These are phyloP conservation scores for Pichia sp. DNA, from an alignment of 1,139 yeast species.

Conservation along the genomic window DNA sequence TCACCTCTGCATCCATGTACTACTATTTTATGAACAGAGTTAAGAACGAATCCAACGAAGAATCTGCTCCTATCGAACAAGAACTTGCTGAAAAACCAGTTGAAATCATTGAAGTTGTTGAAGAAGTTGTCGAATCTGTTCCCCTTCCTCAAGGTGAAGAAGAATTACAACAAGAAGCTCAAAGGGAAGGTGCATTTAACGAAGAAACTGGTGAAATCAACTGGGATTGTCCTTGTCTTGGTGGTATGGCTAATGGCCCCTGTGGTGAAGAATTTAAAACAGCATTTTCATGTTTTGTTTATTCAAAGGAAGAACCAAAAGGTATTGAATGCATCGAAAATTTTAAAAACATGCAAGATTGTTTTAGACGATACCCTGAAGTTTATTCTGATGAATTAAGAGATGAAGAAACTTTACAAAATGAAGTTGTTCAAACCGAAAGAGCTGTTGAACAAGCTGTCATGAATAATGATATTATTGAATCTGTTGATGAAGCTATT, in stretches of 20 bases:
- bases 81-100: constrained; percentile 9
- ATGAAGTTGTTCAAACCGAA: constrained; percentile 15
- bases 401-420: constrained; percentile 53
- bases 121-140: constrained; percentile 3
- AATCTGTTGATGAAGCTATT: constrained; percentile 19
- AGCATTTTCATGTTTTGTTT: constrained; percentile 93
- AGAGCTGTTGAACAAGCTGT: constrained; percentile 19
- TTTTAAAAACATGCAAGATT: constrained; percentile 86
- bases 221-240: constrained; percentile 99
- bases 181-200: constrained; percentile 57
- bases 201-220: constrained; percentile 98
- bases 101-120: constrained; percentile 14
- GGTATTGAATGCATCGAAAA: constrained; percentile 95
- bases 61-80: neutral
- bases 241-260: constrained; percentile 99
- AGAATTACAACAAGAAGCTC: constrained; percentile 19
- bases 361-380: constrained; percentile 92
- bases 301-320: constrained; percentile 92
- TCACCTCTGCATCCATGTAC: constrained; percentile 18
- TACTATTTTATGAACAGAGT: constrained; percentile 14
- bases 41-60: constrained; percentile 13
- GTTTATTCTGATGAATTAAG: constrained; percentile 87
- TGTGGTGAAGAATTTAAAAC: constrained; percentile 97
- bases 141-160: constrained; percentile 5
- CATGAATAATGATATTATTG: constrained; percentile 18